Conservation (phyloP, 169 alveolate species). For the Perkinsus marinus region DNA sequence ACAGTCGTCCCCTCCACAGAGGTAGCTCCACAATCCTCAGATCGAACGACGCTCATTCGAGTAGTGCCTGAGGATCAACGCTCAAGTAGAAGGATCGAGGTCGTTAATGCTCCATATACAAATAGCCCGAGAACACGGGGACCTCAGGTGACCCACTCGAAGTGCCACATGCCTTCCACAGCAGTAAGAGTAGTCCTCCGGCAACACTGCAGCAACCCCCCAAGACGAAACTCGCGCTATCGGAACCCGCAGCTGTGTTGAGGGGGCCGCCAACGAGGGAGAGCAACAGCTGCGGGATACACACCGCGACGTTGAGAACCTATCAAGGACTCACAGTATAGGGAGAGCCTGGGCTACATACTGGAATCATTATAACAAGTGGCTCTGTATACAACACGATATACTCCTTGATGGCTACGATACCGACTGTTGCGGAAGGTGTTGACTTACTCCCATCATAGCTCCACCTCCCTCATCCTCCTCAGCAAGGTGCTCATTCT, state of each 20-base stretch:
- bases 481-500: neutral
- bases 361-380: too few species aligned
- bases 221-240: neutral
- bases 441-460: neutral
- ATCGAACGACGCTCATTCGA: too few species aligned
- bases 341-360: too few species aligned
- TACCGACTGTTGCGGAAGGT: too few species aligned
- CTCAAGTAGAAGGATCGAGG: too few species aligned
- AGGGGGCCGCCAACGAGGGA: neutral
- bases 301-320: neutral
- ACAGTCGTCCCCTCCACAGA: too few species aligned
- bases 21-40: too few species aligned
- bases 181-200: neutral
- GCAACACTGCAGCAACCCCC: neutral
- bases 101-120: too few species aligned
- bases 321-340: neutral
- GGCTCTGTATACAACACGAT: too few species aligned
- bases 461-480: neutral
- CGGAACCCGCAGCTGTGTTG: neutral
- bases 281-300: neutral
- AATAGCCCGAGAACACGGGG: too few species aligned
- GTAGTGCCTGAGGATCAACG: too few species aligned
- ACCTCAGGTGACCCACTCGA: neutral
- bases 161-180: neutral
- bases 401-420: too few species aligned